Percentiles rank a stretch among this genome's conserved stretches.
These are phyloP conservation scores for Spencermartinsiella europaea DNA, from an alignment of 805 yeast species.

Conservation along the genomic window DNA sequence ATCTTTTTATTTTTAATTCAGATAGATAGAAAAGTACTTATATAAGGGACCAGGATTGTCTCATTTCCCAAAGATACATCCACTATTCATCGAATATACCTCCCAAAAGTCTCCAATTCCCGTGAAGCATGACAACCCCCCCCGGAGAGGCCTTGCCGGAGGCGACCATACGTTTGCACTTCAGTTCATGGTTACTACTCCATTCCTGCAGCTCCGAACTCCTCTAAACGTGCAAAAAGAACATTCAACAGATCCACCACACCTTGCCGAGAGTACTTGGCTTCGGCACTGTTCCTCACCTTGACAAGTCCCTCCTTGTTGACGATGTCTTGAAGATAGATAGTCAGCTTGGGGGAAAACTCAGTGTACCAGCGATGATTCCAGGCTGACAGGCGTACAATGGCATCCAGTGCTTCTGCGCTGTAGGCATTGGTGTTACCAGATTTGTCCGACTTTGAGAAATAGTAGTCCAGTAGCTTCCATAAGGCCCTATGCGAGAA, in stretches of 20 bases:
- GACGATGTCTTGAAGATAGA: constrained; percentile 54
- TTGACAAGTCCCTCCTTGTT: constrained; percentile 75
- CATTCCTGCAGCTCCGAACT: constrained; percentile 22
- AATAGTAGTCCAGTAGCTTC: constrained; percentile 63
- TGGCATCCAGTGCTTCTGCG: constrained; percentile 50
- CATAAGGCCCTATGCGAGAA: constrained; percentile 78
- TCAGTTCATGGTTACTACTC: constrained; percentile 18
- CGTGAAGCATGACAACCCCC: no score
- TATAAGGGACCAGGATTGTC: no score
- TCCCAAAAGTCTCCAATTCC: no score
- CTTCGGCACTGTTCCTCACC: constrained; percentile 42
- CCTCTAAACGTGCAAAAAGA: constrained; percentile 22
- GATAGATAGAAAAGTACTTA: neutral
- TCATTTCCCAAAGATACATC: no score
- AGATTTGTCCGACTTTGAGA: constrained; percentile 30
- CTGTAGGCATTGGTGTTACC: constrained; percentile 5
- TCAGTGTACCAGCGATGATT: constrained; percentile 96
- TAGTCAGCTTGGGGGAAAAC: constrained; percentile 66
- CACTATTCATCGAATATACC: no score
- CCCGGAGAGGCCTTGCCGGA: no score
- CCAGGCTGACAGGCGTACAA: constrained; percentile 89
- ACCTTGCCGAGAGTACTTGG: constrained; percentile 29
- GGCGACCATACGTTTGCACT: no score
- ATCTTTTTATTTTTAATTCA: neutral
- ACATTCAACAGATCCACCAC: constrained; percentile 27